Evolutionary conservation across 495 filamentous ascomycete genomes (phyloP), one percentile per base, ranked within the genome.

Genomic region (Trichocladium antarcticum): DNA sequence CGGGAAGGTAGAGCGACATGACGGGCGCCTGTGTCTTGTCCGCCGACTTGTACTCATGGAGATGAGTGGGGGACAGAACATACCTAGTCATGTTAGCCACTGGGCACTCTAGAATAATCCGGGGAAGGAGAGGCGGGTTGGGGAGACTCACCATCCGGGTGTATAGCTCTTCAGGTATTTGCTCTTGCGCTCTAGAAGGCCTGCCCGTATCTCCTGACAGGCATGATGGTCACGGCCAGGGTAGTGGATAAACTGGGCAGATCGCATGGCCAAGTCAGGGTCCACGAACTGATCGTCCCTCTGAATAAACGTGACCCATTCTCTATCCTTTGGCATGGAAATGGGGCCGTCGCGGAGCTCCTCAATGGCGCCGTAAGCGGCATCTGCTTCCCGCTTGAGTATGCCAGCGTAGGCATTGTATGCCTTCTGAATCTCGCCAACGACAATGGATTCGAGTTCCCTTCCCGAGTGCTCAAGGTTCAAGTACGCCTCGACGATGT

Each of bases 91-190:
- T 42, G 58, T 74, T 60, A 75, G 72, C 53, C 40, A 16, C n/a
- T 36, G 5, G 15, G 10, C 34, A n/a, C 4, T 16, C n/a, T n/a
- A n/a, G n/a, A n/a, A n/a, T n/a, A n/a, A n/a, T n/a, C n/a, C n/a
- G n/a, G n/a, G n/a, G n/a, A n/a, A n/a, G n/a, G n/a, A n/a, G n/a
- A n/a, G n/a, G n/a, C n/a, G n/a, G 20, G 44, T 47, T 42, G 43
- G 20, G 16, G 28, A 27, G 5, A 68, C 81, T 67, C 74, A 93
- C 92, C 92, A 98, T 66, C 92, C 92, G 20, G 90, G 84, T 3
- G 89, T 89, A 64, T 95, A 98, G 60, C 88, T 95, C 76, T 97
- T 98, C 36, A 98, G 71, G 64, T 97, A 98, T 62, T 97, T 98
- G 75, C 85, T 93, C 78, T 96, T 98, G 40, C 92, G 83, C 71